Evolutionary conservation across 306 rosid species (phyloP), one percentile per base, ranked within the genome.

Genomic region (Alnus rubra): DNA sequence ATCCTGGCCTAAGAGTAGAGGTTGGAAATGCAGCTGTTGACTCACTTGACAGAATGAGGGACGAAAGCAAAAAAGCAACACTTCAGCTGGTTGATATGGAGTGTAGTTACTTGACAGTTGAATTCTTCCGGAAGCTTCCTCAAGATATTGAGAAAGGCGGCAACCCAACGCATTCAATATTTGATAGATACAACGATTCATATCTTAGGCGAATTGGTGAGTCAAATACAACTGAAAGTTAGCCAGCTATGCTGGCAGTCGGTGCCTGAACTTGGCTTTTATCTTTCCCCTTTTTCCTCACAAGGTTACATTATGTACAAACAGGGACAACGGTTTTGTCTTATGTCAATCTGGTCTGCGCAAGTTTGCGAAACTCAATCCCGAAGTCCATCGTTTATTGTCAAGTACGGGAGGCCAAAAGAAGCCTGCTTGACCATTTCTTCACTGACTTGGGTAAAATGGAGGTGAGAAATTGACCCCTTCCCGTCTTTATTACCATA

Each of bases 121-220:
- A 94, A 64, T 94, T 87, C 94, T 94, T 94, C 81, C 88, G 98
- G 71, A 94, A 87, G 84, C 96, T 94, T 79, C 98, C 98, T 80
- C 98, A 94, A 71, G 97, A 94, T 74, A 86, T 94, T 79, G 98
- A 94, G 55, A 94, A 94, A 90, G 98, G 98, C 13, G 98, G 98
- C 86, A 92, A 92, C 81, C 97, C 98, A n/a, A 90, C 98, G 0
- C 98, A 92, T 86, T 94, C 98, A 14, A 81, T 92, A 82, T 94
- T 92, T 60, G 98, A 94, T 69, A 90, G 98, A 92, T 94, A 92
- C 75, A 94, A 92, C 53, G 98, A 94, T 74, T 81, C 97, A 9
- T 94, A 94, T 79, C 94, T 94, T 62, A 88, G 97, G 88, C 86
- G 98, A 59, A 91, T 94, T 31, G 98, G 98, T 92, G 76, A 55